phyloP scores from a whole-genome alignment of 169 alveolate genomes.

The Eimeria falciformis region DNA sequence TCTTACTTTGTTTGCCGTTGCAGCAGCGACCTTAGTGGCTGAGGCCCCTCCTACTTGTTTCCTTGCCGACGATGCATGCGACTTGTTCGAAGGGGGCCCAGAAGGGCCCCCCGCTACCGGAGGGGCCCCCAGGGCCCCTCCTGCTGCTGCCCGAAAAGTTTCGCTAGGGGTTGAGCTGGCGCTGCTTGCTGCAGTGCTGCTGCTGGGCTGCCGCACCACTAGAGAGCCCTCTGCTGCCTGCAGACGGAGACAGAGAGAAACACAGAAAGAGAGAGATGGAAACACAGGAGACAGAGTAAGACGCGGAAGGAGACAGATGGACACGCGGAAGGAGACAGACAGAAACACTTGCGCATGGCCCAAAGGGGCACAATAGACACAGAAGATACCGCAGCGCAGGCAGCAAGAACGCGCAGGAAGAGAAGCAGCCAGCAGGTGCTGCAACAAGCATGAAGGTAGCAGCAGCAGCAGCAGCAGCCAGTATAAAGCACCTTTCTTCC shows the following conservation, averaged over 20 bases:
- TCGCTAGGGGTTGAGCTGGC: slow-evolving; percentile 23
- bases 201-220: slow-evolving; percentile 40
- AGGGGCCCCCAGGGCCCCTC: slow-evolving; percentile 39
- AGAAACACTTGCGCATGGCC: no score
- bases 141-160: slow-evolving; percentile 21
- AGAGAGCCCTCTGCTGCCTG: slow-evolving; percentile 1
- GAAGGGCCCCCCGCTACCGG: background rate
- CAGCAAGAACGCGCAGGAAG: background rate
- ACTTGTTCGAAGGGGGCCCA: background rate
- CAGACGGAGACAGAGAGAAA: background rate
- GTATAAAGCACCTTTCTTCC: slow-evolving; percentile 2
- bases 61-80: slow-evolving; percentile 17
- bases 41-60: background rate
- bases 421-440: slow-evolving; percentile 16
- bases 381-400: background rate
- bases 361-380: no score
- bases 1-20: background rate
- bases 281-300: background rate
- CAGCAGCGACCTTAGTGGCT: background rate
- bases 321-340: no score
- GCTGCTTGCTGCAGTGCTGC: slow-evolving; percentile 37
- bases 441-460: background rate
- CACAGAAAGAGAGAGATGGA: background rate
- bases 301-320: no score
- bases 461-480: slow-evolving; percentile 19